Conservation (phyloP, 768 basidiomycete genomes). For the Suillus hirtellus region DNA sequence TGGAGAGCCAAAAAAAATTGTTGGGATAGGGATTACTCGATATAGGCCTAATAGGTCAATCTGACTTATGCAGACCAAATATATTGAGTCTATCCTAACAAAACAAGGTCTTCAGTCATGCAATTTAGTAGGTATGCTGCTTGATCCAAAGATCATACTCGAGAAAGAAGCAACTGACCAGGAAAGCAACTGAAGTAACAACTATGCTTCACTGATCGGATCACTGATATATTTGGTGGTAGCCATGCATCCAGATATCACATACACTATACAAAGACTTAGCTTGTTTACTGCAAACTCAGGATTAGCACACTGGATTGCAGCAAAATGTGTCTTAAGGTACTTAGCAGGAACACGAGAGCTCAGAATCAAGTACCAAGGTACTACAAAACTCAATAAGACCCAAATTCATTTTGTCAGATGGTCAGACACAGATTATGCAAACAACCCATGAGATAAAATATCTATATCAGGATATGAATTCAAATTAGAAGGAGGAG, state of each 20-base stretch:
- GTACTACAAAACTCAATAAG: neutral
- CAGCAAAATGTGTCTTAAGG: constrained; percentile 17
- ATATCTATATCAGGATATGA: constrained; percentile 25
- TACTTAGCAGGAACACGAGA: constrained; percentile 16
- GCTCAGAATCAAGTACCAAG: neutral
- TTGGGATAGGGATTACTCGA: constrained; percentile 27
- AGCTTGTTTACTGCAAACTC: constrained; percentile 15
- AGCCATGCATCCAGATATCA: constrained; percentile 6
- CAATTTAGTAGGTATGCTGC: constrained; percentile 11
- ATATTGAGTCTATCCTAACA: constrained; percentile 7
- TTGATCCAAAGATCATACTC: neutral
- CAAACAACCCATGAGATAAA: constrained; percentile 19
- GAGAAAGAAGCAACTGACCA: neutral
- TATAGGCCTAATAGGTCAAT: no score
- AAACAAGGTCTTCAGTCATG: neutral
- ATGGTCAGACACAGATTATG: constrained; percentile 29
- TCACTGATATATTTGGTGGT: constrained; percentile 25
- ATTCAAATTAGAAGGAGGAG: constrained; percentile 30
- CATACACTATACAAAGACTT: constrained; percentile 8
- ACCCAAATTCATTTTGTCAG: constrained; percentile 12
- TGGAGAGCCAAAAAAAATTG: constrained; percentile 25
- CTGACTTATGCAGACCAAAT: no score
- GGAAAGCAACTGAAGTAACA: neutral
- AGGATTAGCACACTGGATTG: constrained; percentile 10
- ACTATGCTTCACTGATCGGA: constrained; percentile 14